A percentile compares a stretch with the other conserved stretches of the same genome.
Evolutionary conservation across 495 filamentous ascomycete genomes (phyloP).

Genomic region (Hypoxylon cercidicola): DNA sequence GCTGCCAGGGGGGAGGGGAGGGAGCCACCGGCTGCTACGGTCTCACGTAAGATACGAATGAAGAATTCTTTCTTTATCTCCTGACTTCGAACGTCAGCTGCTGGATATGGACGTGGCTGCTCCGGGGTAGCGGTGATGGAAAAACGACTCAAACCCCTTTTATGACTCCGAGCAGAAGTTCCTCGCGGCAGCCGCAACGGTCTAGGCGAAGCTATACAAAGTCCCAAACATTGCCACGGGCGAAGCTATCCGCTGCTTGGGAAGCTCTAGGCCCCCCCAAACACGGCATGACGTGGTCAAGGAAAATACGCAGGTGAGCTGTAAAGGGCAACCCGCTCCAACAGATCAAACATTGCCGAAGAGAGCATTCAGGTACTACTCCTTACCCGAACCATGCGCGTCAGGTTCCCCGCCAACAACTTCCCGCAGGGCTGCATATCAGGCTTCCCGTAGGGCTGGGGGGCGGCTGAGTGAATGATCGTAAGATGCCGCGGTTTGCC

Average conservation of each 20-base stretch:
- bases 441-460: neutral
- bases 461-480: conserved; percentile 17
- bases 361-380: neutral
- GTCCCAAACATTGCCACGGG: conserved; percentile 12
- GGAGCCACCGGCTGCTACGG: no score
- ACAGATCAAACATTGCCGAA: conserved; percentile 14
- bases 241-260: neutral
- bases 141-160: conserved; percentile 3
- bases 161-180: conserved; percentile 1
- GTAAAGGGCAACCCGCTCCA: neutral
- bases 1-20: no score
- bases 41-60: no score
- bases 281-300: conserved; percentile 36
- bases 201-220: no score
- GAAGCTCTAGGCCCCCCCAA: conserved; percentile 8
- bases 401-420: neutral
- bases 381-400: neutral
- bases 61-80: no score
- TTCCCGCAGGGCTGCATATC: conserved; percentile 16
- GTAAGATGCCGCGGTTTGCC: neutral
- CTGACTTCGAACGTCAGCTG: no score
- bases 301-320: neutral
- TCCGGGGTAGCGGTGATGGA: no score
- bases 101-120: no score
- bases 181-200: neutral